A percentile compares a stretch with the other conserved stretches of the same genome.
Evolutionary conservation across 768 basidiomycete genomes (phyloP).

Genomic region (Pleurotus salmoneostramineus): DNA sequence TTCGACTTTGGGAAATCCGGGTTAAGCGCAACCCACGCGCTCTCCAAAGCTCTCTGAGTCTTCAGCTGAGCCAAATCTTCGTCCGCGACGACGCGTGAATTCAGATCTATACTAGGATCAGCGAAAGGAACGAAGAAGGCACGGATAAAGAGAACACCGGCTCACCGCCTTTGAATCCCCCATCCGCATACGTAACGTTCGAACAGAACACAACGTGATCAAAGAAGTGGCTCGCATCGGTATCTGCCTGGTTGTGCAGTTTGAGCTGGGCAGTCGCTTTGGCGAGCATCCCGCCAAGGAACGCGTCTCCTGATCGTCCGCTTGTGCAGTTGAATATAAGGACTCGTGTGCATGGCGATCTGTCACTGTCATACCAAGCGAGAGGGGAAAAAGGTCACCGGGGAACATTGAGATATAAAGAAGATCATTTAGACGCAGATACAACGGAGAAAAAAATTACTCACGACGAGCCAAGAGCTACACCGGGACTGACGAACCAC

Average conservation of each 20-base stretch:
- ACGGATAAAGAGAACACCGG: neutral
- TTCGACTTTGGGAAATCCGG: constrained; percentile 56
- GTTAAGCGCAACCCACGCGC: constrained; percentile 65
- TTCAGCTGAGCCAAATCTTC: constrained; percentile 62
- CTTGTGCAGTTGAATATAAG: constrained; percentile 95
- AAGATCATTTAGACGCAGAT: neutral
- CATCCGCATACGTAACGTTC: constrained; percentile 91
- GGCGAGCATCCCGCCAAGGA: constrained; percentile 59
- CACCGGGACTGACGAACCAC: constrained; percentile 75
- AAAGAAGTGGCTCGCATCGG: constrained; percentile 49
- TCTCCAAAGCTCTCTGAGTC: constrained; percentile 72
- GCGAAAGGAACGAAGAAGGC: neutral
- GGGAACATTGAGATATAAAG: too few relatives aligned
- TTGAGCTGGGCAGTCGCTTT: constrained; percentile 46
- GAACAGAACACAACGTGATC: constrained; percentile 91
- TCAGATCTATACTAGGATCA: constrained; percentile 56
- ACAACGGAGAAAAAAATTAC: neutral
- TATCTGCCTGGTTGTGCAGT: constrained; percentile 30
- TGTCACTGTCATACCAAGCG: neutral
- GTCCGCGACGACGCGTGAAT: constrained; percentile 59
- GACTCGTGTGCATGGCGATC: constrained; percentile 39
- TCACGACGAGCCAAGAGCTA: constrained; percentile 24
- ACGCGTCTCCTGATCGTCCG: constrained; percentile 75
- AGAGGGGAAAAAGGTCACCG: too few relatives aligned
- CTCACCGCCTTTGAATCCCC: constrained; percentile 85